Percentiles rank a stretch among this genome's conserved stretches.
Conservation (phyloP, 352 stramenopile genomes). For the Phytophthora litchii region DNA sequence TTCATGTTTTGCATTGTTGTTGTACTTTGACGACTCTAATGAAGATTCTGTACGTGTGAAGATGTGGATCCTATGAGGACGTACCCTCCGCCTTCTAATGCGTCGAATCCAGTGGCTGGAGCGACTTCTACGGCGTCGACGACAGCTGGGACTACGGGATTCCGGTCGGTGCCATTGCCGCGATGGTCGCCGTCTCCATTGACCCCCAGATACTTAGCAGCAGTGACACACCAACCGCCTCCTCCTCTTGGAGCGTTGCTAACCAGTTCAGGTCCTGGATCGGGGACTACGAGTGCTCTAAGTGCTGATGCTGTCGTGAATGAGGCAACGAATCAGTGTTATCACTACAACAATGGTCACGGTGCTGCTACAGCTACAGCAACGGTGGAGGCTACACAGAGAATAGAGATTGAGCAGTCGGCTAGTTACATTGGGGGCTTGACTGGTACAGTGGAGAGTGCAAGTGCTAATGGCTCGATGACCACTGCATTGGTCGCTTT, state of each 20-base stretch:
- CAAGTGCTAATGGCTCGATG: constrained; percentile 16
- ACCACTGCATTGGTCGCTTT: constrained; percentile 12
- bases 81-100: constrained; percentile 18
- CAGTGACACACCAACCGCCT: constrained; percentile 19
- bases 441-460: constrained; percentile 8
- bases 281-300: constrained; percentile 4
- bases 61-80: constrained; percentile 28
- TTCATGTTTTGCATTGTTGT: background rate
- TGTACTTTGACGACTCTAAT: background rate
- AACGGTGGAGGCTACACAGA: constrained; percentile 9
- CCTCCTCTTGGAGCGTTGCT: constrained; percentile 21
- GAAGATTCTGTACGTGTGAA: constrained; percentile 6
- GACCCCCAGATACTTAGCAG: constrained; percentile 33
- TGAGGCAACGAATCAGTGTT: constrained; percentile 15
- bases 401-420: constrained; percentile 10
- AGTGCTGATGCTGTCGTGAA: constrained; percentile 6
- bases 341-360: constrained; percentile 18
- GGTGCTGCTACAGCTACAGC: constrained; percentile 12
- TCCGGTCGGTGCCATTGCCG: constrained; percentile 20
- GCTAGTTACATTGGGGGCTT: constrained; percentile 13
- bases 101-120: constrained; percentile 8
- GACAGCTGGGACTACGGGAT: constrained; percentile 11
- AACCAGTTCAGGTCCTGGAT: constrained; percentile 12
- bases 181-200: constrained; percentile 30
- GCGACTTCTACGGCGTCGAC: constrained; percentile 13